These are phyloP conservation scores for Saccharum hybrid DNA, from an alignment of 202 grass and related monocot genomes.

Conservation along the genomic window DNA sequence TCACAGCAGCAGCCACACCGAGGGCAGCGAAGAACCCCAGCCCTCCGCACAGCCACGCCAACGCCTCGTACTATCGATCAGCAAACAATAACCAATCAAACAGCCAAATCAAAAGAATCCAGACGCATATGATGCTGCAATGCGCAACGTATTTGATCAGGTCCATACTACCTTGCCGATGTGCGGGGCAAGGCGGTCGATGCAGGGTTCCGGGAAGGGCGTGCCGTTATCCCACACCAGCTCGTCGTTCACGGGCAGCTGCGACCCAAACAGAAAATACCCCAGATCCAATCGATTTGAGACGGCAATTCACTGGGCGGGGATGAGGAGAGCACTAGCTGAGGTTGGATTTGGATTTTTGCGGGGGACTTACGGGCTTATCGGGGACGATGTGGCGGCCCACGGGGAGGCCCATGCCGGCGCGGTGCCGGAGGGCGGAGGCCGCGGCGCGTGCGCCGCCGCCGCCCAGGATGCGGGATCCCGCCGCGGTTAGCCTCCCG, in stretches of 20 bases:
- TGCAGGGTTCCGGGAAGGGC: constrained; percentile 87
- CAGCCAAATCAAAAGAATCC: constrained; percentile 43
- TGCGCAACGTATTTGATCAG: background rate
- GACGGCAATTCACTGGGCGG: background rate
- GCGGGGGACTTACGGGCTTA: constrained; percentile 62
- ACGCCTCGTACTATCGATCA: constrained; percentile 70
- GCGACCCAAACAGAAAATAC: constrained; percentile 6
- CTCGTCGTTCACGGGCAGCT: constrained; percentile 77
- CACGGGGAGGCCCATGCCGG: constrained; percentile 96
- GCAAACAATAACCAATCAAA: constrained; percentile 24
- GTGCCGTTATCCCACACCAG: constrained; percentile 98
- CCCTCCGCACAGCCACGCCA: constrained; percentile 91
- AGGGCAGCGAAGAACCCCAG: constrained; percentile 80
- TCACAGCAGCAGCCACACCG: constrained; percentile 59
- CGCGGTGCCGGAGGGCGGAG: constrained; percentile 69
- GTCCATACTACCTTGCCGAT: constrained; percentile 87
- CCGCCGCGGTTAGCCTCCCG: constrained; percentile 70
- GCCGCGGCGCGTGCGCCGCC: constrained; percentile 72
- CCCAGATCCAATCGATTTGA: constrained; percentile 27
- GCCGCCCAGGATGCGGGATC: constrained; percentile 77
- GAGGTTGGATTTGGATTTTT: background rate
- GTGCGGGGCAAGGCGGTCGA: constrained; percentile 86
- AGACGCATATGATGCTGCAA: background rate
- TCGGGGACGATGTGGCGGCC: constrained; percentile 92
- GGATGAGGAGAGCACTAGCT: background rate